These are phyloP conservation scores for Fusarium tjaetaba DNA, from an alignment of 2,329 filamentous ascomycete species.

Conservation along the genomic window DNA sequence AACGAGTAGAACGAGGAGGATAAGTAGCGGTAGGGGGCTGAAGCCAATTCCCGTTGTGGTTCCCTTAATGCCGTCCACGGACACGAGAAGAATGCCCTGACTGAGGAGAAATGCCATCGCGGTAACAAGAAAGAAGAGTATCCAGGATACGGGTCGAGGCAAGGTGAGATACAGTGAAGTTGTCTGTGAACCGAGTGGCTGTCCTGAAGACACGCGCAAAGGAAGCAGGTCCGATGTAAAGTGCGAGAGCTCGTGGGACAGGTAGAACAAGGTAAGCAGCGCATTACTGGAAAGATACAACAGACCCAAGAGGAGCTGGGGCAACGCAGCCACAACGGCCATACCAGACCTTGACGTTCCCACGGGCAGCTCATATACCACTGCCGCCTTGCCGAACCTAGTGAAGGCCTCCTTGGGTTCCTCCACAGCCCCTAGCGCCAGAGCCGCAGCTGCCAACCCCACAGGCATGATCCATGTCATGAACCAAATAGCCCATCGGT, in stretches of 20 bases:
- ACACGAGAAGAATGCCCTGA: slow-evolving; percentile 54
- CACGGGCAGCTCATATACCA: slow-evolving; percentile 47
- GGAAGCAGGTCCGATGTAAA: slow-evolving; percentile 49
- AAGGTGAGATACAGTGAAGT: slow-evolving; percentile 62
- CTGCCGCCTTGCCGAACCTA: slow-evolving; percentile 51
- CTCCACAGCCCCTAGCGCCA: slow-evolving; percentile 51
- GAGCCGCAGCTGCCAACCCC: slow-evolving; percentile 51
- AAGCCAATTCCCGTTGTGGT: slow-evolving; percentile 51
- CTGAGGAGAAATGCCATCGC: slow-evolving; percentile 58
- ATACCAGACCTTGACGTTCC: slow-evolving; percentile 42
- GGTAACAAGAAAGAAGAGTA: slow-evolving; percentile 56
- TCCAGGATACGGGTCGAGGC: slow-evolving; percentile 57
- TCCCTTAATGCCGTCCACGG: slow-evolving; percentile 42
- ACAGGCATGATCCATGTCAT: slow-evolving; percentile 52
- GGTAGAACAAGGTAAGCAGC: slow-evolving; percentile 58
- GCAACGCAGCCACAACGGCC: slow-evolving; percentile 55
- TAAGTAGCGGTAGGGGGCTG: slow-evolving; percentile 55
- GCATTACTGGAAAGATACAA: slow-evolving; percentile 61
- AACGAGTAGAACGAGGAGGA: slow-evolving; percentile 54
- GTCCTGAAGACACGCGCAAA: slow-evolving; percentile 59
- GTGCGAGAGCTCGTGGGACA: slow-evolving; percentile 61
- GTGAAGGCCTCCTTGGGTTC: slow-evolving; percentile 46
- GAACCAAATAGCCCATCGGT: slow-evolving; percentile 55
- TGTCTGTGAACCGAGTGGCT: slow-evolving; percentile 56
- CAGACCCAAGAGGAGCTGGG: slow-evolving; percentile 59